Evolutionary conservation across 345 rosid species (phyloP).

Genomic region (Arabidopsis suecica): DNA sequence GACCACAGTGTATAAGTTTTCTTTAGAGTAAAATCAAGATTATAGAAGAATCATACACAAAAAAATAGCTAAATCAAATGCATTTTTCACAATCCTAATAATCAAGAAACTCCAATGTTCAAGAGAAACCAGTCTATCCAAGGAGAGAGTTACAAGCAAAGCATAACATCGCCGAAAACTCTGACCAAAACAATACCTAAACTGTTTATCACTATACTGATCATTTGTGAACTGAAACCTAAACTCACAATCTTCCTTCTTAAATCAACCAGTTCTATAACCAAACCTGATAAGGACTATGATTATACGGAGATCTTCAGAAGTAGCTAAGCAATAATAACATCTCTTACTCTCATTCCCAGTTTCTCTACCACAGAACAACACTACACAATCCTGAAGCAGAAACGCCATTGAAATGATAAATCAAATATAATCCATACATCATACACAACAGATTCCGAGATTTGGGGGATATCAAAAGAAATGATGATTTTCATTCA

Average conservation of each 20-base stretch:
- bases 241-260: neutral
- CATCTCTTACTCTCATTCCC: neutral
- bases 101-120: neutral
- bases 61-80: neutral
- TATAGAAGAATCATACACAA: neutral
- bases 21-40: neutral
- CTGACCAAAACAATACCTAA: no score
- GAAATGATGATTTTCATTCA: no score
- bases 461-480: no score
- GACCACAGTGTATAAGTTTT: neutral
- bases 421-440: no score
- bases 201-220: no score
- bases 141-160: no score
- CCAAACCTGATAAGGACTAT: neutral
- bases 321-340: neutral
- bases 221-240: no score
- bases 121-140: no score
- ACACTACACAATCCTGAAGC: conserved; percentile 13
- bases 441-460: neutral
- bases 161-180: no score
- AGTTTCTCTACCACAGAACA: neutral
- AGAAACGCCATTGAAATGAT: neutral
- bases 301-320: no score
- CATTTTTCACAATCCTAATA: neutral
- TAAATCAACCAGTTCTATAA: neutral